phyloP scores from a whole-genome alignment of 129 eudicot genomes.

The Artemisia argyi region DNA sequence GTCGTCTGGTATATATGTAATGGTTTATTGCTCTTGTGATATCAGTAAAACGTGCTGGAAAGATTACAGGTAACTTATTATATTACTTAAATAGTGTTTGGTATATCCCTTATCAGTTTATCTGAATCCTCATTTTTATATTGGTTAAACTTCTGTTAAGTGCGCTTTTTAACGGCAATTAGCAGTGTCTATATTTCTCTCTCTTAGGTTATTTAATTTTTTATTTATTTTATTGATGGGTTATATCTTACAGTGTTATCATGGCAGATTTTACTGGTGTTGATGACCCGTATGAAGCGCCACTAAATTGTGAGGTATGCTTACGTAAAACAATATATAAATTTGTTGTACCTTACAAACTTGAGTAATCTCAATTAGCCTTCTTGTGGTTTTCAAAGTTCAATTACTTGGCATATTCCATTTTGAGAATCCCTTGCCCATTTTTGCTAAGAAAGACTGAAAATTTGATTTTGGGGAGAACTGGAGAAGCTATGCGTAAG shows the following conservation, averaged over 20 bases:
- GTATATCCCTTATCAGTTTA: not conserved
- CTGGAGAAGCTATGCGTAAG: not conserved
- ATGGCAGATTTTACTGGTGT: conserved; percentile 90
- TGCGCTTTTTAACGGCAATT: not conserved
- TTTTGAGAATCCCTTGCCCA: not conserved
- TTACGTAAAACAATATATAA: conserved; percentile 1
- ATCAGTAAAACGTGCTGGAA: conserved; percentile 93
- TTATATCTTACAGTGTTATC: conserved; percentile 2
- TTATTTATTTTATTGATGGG: conserved; percentile 2
- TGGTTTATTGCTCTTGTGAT: no score
- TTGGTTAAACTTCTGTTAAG: not conserved
- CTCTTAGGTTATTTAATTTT: not conserved
- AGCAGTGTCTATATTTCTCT: not conserved
- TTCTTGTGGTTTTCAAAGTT: not conserved
- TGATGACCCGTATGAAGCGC: conserved; percentile 95
- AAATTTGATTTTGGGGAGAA: not conserved
- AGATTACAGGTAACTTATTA: conserved; percentile 66
- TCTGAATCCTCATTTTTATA: not conserved
- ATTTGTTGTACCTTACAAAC: conserved; percentile 1
- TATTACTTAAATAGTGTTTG: not conserved
- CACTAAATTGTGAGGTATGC: conserved; percentile 78
- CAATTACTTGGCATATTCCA: not conserved
- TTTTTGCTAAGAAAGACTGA: not conserved
- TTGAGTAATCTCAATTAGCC: conserved; percentile 11
- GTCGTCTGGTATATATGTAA: no score